Conservation (phyloP, 345 rosid genomes). For the Litchi chinensis region DNA sequence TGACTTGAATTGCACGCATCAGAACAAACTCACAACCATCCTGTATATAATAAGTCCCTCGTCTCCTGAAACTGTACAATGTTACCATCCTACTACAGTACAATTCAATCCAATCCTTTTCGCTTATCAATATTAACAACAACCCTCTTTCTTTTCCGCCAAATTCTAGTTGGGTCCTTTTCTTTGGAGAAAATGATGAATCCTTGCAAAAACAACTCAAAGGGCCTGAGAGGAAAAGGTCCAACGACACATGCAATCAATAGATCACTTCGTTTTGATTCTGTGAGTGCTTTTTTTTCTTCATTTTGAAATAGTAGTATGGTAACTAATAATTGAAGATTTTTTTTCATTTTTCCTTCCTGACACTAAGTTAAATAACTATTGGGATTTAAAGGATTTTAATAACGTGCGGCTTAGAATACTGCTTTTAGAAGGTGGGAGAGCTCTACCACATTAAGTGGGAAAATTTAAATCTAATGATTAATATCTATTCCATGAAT, state of each 20-base stretch:
- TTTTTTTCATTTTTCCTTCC: too few species aligned
- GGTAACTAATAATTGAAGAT: neutral
- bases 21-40: neutral
- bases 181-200: constrained; percentile 2
- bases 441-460: too few species aligned
- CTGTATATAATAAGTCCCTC: neutral
- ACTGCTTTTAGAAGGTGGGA: too few species aligned
- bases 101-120: neutral
- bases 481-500: too few species aligned
- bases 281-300: neutral
- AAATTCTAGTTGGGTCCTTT: constrained; percentile 9
- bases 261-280: neutral
- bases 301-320: neutral
- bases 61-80: neutral
- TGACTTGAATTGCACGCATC: neutral
- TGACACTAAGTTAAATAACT: too few species aligned
- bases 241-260: neutral
- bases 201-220: neutral
- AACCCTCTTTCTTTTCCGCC: constrained; percentile 3
- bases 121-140: neutral
- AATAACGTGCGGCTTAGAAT: too few species aligned
- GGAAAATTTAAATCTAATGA: too few species aligned
- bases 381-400: too few species aligned
- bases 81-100: neutral
- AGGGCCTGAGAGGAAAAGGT: neutral